phyloP scores from a whole-genome alignment of 495 filamentous ascomycete genomes.

The Cercophora samala region DNA sequence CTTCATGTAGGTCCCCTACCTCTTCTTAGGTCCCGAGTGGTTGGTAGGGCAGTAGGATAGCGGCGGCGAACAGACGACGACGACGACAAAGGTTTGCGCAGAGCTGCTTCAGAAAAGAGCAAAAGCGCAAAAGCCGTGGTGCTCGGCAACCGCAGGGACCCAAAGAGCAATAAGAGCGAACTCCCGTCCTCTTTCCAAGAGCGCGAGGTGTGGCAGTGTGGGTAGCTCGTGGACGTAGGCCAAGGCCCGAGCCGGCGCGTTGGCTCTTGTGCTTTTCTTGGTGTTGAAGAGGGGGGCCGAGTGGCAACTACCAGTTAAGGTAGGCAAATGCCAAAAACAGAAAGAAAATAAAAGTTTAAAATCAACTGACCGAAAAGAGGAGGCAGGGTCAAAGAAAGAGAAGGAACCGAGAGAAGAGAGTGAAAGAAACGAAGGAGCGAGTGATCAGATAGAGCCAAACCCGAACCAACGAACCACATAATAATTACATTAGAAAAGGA shows the following conservation, averaged over 20 bases:
- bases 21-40: neutral
- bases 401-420: neutral
- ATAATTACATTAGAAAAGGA: neutral
- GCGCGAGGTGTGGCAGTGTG: neutral
- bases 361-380: neutral
- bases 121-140: neutral
- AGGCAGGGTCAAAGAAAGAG: neutral
- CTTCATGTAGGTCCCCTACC: neutral
- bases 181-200: neutral
- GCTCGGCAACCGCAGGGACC: neutral
- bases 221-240: neutral
- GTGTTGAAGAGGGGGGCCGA: neutral
- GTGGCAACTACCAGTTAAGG: neutral
- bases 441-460: neutral
- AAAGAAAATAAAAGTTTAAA: neutral
- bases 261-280: neutral
- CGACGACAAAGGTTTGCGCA: no score
- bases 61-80: neutral
- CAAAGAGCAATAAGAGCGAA: neutral
- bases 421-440: neutral
- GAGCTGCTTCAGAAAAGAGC: neutral
- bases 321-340: neutral
- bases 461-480: neutral
- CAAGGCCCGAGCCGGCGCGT: neutral
- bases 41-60: neutral